These are phyloP conservation scores for Talaromyces sp. DNA, from an alignment of 2,329 filamentous ascomycete species.

Conservation along the genomic window DNA sequence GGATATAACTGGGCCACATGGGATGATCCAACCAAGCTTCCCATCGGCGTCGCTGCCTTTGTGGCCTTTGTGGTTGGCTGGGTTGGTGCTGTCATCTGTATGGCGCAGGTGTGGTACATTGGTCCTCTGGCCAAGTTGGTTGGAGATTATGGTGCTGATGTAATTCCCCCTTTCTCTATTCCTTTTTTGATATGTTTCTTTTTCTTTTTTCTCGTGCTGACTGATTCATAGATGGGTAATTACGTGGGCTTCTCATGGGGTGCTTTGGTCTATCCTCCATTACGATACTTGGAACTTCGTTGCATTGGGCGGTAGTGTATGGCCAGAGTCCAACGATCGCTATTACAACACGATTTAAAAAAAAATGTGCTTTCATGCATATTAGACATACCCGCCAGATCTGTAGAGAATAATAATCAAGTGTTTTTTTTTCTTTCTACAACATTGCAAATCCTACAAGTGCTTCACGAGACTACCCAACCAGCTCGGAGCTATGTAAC, in stretches of 20 bases:
- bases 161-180: conserved; percentile 23
- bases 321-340: too few relatives aligned
- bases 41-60: conserved; percentile 58
- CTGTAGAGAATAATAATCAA: background rate
- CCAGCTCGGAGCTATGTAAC: too few relatives aligned
- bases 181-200: background rate
- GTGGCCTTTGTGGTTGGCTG: conserved; percentile 60
- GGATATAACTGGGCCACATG: conserved; percentile 58
- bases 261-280: conserved; percentile 50
- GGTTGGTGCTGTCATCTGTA: conserved; percentile 60
- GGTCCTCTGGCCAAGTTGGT: conserved; percentile 57
- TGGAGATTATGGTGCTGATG: conserved; percentile 54
- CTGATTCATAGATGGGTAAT: conserved; percentile 45
- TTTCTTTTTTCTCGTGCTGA: conserved; percentile 19
- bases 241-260: conserved; percentile 59
- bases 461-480: too few relatives aligned
- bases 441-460: background rate
- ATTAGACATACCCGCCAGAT: background rate
- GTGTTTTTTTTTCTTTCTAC: background rate
- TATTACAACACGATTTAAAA: background rate
- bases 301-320: conserved; percentile 39
- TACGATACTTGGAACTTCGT: conserved; percentile 49
- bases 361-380: background rate
- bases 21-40: conserved; percentile 55
- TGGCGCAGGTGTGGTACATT: conserved; percentile 66